A percentile compares a stretch with the other conserved stretches of the same genome.
phyloP scores from a whole-genome alignment of 805 yeast genomes.

The Cyberlindnera petersonii region DNA sequence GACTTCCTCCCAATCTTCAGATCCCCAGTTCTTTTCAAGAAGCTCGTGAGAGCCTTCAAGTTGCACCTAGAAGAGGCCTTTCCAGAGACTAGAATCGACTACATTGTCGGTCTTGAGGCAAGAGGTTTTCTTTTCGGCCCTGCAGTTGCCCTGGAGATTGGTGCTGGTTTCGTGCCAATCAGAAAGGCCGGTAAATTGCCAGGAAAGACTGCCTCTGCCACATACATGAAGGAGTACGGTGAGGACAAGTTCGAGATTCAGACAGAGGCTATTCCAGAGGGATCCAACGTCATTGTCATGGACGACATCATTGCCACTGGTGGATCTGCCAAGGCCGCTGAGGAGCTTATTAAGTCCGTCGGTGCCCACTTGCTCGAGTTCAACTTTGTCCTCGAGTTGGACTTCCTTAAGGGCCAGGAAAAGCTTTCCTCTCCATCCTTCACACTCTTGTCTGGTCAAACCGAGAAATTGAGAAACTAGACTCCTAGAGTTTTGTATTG shows the following conservation, averaged over 20 bases:
- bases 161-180: conserved; percentile 90
- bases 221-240: conserved; percentile 90
- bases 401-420: conserved; percentile 90
- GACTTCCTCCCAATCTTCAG: conserved; percentile 94
- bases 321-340: conserved; percentile 94
- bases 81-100: conserved; percentile 66
- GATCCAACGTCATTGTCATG: conserved; percentile 78
- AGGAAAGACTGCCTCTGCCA: conserved; percentile 70
- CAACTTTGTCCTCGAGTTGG: conserved; percentile 89
- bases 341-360: conserved; percentile 65
- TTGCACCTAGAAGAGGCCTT: conserved; percentile 58
- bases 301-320: conserved; percentile 99
- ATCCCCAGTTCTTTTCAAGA: conserved; percentile 74
- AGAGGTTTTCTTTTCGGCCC: conserved; percentile 98
- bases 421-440: conserved; percentile 82
- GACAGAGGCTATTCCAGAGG: conserved; percentile 70
- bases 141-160: conserved; percentile 81
- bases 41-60: conserved; percentile 76
- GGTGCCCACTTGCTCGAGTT: conserved; percentile 76
- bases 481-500: not conserved
- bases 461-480: conserved; percentile 39
- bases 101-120: conserved; percentile 90
- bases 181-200: conserved; percentile 96
- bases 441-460: conserved; percentile 83
- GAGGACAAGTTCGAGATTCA: conserved; percentile 87